Evolutionary conservation across 441 rosid genomes (phyloP), one percentile per base, ranked within the genome.

Genomic region (Capsella rubella): DNA sequence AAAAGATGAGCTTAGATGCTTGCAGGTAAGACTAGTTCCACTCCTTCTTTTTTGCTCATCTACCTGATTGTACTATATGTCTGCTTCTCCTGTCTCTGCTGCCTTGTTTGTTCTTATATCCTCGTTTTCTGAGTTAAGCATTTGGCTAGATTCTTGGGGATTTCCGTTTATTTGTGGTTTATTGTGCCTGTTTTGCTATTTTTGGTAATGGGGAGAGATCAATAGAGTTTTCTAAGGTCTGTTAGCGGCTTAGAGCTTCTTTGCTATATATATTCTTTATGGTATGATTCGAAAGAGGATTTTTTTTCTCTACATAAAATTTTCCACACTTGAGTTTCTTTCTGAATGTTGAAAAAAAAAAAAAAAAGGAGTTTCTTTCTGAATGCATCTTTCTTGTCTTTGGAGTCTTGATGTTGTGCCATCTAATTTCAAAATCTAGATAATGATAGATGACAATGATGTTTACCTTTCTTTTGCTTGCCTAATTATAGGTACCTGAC

Each of bases 1-100:
- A 90, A 68, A 89, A 90, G 76, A 90, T 87, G 96, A 92, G 40
- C 79, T 79, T 90, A 65, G 94, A 92, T 76, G 87, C 83, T 60
- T 90, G 96, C 94, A 88, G 97, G 97, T 88, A 79, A 6, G 35
- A 47, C 15, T 14, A 1, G 3, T 56, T 25, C 29, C 13, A 0
- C 37, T 11, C 25, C 25, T 34, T 6, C 7, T 13, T 65, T 40
- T 72, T 49, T 21, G 6, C 3, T 56, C 15, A 49, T 11, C 15
- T 1, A 5, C 18, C 40, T 71, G 32, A 40, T 47, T 55, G 40
- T 12, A n/a, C 7, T 45, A 25, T 15, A 65, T n/a, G 29, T 49
- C 47, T 49, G 16, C 55, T 13, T 21, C 14, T 43, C 6, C n/a
- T 64, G 29, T 15, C 27, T 56, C 37, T 34, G 5, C 25, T 37